Evolutionary conservation across 129 eudicot genomes (phyloP), one percentile per base, ranked within the genome.

Genomic region (Chrysanthemum makinoi): DNA sequence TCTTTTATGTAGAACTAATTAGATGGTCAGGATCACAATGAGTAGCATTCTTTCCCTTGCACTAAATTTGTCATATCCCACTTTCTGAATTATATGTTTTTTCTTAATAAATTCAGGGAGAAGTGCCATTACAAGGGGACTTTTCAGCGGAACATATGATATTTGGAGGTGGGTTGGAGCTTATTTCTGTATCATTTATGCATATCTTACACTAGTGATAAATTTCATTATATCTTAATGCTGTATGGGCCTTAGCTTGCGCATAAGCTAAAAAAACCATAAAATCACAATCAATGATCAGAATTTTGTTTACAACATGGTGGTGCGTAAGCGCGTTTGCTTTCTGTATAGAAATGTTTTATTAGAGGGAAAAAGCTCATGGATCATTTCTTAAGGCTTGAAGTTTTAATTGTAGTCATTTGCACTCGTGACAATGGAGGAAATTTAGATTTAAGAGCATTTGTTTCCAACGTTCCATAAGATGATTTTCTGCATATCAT

Each of bases 131-230:
- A 33, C 98, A 94, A 81, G 98, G 98, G 69, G 98, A 94, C 80
- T 89, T 94, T 77, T 89, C 98, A 53, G 98, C 98, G n/a, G 96
- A 94, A 76, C 98, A 94, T 80, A 94, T 94, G 98, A 89, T 94
- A 72, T 87, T 87, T 84, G 98, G 98, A 87, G 98, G 98, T 94
- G 52, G 64, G 88, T 77, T 69, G 48, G 13, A 58, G 69, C 77
- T 51, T 79, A 43, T 70, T 61, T 57, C 63, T 49, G 16, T 16
- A 57, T 20, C 22, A 5, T 54, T 14, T 64, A 56, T 43, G 6
- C 3, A 70, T 19, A 55, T 55, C 49, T 56, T 47, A 56, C 59
- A 3, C 2, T 10, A n/a, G 16, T 66, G 20, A 10, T 43, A 6
- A 17, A 1, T 63, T 52, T 14, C 49, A 35, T 16, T 52, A 39